These are phyloP conservation scores for Leersia perrieri DNA, from an alignment of 176 grass and related monocot genomes.

Conservation along the genomic window DNA sequence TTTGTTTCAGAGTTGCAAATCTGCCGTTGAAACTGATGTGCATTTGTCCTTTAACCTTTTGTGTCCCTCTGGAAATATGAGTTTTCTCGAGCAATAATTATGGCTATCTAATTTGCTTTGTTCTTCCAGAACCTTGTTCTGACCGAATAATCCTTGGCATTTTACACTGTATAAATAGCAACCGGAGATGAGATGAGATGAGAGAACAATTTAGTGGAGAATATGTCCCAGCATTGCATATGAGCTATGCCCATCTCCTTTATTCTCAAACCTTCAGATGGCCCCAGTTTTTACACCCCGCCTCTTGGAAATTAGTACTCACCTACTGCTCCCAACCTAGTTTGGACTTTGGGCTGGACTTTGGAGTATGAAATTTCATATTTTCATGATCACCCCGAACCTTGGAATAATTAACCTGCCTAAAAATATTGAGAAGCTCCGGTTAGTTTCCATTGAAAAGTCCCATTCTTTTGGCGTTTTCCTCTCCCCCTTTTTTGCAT, in stretches of 20 bases:
- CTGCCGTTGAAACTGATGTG: too few species aligned
- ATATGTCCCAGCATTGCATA: not conserved
- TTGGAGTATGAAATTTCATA: too few species aligned
- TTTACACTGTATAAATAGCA: not conserved
- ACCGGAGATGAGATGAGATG: not conserved
- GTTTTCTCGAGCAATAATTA: not conserved
- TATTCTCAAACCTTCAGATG: slow-evolving; percentile 17
- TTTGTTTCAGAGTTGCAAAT: not conserved
- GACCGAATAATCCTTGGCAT: not conserved
- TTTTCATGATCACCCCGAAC: too few species aligned
- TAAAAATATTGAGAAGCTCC: not conserved
- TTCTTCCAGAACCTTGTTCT: not conserved
- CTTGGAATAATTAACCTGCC: too few species aligned
- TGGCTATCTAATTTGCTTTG: not conserved
- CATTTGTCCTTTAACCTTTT: not conserved
- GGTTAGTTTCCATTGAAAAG: not conserved
- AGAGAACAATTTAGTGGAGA: not conserved
- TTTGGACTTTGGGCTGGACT: too few species aligned
- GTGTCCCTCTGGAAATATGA: too few species aligned
- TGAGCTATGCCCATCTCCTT: not conserved
- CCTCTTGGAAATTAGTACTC: not conserved
- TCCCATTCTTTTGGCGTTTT: too few species aligned
- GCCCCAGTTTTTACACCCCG: not conserved
- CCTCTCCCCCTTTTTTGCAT: not conserved
- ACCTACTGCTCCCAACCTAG: not conserved